Conservation (phyloP, 306 rosid genomes). For the Citrullus mucosospermus region DNA sequence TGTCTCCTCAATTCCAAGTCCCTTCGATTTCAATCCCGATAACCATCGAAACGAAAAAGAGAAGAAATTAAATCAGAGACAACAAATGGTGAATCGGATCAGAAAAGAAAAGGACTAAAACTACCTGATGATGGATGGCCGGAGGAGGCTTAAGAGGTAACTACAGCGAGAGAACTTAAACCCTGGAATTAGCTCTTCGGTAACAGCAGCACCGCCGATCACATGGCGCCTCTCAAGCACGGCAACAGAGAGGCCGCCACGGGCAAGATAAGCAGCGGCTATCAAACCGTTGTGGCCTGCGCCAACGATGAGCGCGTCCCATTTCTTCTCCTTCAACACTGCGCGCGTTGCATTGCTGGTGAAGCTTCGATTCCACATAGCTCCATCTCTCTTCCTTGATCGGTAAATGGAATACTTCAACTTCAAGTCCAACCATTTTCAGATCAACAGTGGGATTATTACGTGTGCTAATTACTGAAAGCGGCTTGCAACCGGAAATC, state of each 20-base stretch:
- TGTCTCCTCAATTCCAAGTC: conserved; percentile 56
- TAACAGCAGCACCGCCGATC: conserved; percentile 86
- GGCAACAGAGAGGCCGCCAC: conserved; percentile 77
- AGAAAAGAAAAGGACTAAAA: neutral
- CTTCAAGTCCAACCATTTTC: neutral
- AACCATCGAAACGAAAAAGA: neutral
- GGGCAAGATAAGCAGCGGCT: conserved; percentile 86
- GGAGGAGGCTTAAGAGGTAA: conserved; percentile 82
- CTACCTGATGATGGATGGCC: conserved; percentile 64
- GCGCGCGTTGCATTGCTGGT: conserved; percentile 15
- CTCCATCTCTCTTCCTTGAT: neutral
- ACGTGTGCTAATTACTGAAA: neutral
- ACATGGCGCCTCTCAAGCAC: conserved; percentile 88
- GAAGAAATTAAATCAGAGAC: neutral
- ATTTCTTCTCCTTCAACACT: conserved; percentile 43
- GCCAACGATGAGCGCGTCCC: conserved; percentile 87
- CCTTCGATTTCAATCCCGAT: conserved; percentile 12
- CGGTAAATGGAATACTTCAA: neutral
- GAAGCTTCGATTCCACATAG: conserved; percentile 70
- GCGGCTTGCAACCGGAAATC: neutral
- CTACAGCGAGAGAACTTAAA: conserved; percentile 94
- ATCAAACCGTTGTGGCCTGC: conserved; percentile 96
- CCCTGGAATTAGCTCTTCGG: conserved; percentile 76
- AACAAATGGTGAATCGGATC: neutral
- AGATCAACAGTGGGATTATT: neutral